Percentiles rank a stretch among this genome's conserved stretches.
phyloP scores from a whole-genome alignment of 805 yeast genomes.

The Ogataea methanolica region DNA sequence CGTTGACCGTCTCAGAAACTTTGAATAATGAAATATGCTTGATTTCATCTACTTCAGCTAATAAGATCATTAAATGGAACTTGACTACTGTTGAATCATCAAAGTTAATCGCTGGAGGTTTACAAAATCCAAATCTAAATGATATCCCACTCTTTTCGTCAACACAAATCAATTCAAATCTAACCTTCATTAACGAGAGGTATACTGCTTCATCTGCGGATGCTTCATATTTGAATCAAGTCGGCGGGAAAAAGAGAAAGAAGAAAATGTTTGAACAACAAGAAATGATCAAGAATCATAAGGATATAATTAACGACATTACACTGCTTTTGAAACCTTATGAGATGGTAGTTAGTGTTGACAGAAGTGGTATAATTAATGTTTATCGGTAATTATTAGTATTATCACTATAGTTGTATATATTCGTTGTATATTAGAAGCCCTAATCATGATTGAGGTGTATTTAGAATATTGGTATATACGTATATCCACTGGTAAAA shows the following conservation, averaged over 20 bases:
- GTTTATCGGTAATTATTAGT: slow-evolving; percentile 39
- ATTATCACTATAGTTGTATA: not conserved
- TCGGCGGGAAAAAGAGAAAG: slow-evolving; percentile 2
- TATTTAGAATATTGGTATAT: too few species aligned
- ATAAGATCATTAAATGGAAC: slow-evolving; percentile 35
- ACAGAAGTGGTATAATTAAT: slow-evolving; percentile 61
- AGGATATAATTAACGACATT: slow-evolving; percentile 47
- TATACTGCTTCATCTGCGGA: slow-evolving; percentile 9
- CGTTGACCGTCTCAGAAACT: slow-evolving; percentile 12
- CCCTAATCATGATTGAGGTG: not conserved
- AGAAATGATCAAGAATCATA: slow-evolving; percentile 40
- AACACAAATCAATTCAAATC: slow-evolving; percentile 34
- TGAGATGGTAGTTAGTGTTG: slow-evolving; percentile 60
- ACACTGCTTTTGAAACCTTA: slow-evolving; percentile 44
- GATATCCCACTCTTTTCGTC: slow-evolving; percentile 20
- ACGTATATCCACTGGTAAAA: too few species aligned
- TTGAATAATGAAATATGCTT: slow-evolving; percentile 8
- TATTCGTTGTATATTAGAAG: not conserved
- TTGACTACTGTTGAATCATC: slow-evolving; percentile 30
- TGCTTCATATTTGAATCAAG: slow-evolving; percentile 1
- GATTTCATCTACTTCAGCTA: slow-evolving; percentile 14
- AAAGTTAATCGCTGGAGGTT: slow-evolving; percentile 23
- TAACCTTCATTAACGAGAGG: slow-evolving; percentile 39
- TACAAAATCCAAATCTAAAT: slow-evolving; percentile 3
- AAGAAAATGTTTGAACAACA: slow-evolving; percentile 33